Base-by-base conservation (phyloP, 441 rosid genomes). In the Pelargonium fulgidum region DNA sequence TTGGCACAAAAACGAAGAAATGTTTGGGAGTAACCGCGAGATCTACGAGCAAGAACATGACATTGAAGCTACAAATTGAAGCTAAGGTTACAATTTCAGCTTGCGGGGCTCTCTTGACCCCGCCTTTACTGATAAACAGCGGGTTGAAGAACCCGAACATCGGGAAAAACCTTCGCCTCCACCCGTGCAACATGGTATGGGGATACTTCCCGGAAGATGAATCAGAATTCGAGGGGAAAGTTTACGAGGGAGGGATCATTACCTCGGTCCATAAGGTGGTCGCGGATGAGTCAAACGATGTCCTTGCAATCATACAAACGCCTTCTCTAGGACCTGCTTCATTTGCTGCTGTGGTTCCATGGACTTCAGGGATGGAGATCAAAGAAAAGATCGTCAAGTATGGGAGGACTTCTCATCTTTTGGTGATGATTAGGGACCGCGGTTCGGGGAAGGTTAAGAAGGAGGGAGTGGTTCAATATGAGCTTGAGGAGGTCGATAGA, bases 181-280 rank as follows among this genome's bases (percentile, higher is more conserved):
- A 93, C 64, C 96, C 98, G 0, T 93, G 86, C 36, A 33, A 77
- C 52, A 86, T 89, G 95, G 75, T 85, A 0, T 93, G 98, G 98
- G 98, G 97, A 24, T 88, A 91, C 82, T 93, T 91, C 75, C 96
- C 97, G 0, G 86, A 87, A 1, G 83, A 86, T 54, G 69, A 77
- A 76, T 48, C 81, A 6, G 78, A 71, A 58, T 69, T 84, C 73
- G 80, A 76, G 8, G 96, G 97, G 1, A 91, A 75, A 68, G 24
- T 69, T 0, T 77, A 78, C 20, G 92, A 89, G 78, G 99, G 99
- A 1, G 99, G 99, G 42, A 93, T 93, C 42, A 89, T 93, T 73
- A 91, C 99, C 65, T 84, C 95, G 7, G 69, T 83, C 17, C 85
- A 90, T 42, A 85, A 82, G 63, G 84, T 91, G 26, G 73, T 54